Conservation (phyloP, 106 monocot species). For the Dendrobium nobile region DNA sequence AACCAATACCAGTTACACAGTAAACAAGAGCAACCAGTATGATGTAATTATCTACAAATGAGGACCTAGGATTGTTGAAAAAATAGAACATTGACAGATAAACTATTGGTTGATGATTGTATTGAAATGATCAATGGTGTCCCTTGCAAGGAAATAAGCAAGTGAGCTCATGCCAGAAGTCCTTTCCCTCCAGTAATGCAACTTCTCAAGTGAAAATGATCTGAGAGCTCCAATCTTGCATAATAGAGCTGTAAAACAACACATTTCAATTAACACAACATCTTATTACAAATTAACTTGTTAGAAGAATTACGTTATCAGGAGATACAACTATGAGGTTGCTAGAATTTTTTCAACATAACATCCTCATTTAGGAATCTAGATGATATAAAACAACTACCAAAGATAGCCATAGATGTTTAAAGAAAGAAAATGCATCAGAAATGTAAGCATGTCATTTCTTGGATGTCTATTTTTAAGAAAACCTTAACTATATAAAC, state of each 20-base stretch:
- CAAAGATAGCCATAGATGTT: too few relatives aligned
- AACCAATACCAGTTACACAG: constrained; percentile 92
- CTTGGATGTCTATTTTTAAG: too few relatives aligned
- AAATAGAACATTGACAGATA: constrained; percentile 97
- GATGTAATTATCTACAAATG: constrained; percentile 61
- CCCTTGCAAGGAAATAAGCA: constrained; percentile 81
- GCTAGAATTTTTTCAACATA: too few relatives aligned
- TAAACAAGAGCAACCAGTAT: constrained; percentile 82
- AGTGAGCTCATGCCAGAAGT: constrained; percentile 93
- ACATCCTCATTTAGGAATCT: too few relatives aligned
- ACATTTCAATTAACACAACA: neutral
- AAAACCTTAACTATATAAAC: too few relatives aligned
- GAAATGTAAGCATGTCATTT: too few relatives aligned
- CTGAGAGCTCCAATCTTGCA: constrained; percentile 85
- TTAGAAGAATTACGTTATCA: neutral
- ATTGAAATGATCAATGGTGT: constrained; percentile 92
- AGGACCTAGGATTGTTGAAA: constrained; percentile 90
- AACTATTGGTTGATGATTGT: constrained; percentile 78
- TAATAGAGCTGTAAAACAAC: constrained; percentile 65
- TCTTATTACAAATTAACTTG: neutral
- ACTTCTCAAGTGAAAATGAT: constrained; percentile 77
- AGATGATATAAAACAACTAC: too few relatives aligned
- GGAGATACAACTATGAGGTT: neutral
- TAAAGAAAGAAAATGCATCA: too few relatives aligned
- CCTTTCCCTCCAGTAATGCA: constrained; percentile 87